A percentile compares a stretch with the other conserved stretches of the same genome.
These are phyloP conservation scores for Nematocida ausubeli DNA, from an alignment of 371 early-diverging fungal species.

Conservation along the genomic window DNA sequence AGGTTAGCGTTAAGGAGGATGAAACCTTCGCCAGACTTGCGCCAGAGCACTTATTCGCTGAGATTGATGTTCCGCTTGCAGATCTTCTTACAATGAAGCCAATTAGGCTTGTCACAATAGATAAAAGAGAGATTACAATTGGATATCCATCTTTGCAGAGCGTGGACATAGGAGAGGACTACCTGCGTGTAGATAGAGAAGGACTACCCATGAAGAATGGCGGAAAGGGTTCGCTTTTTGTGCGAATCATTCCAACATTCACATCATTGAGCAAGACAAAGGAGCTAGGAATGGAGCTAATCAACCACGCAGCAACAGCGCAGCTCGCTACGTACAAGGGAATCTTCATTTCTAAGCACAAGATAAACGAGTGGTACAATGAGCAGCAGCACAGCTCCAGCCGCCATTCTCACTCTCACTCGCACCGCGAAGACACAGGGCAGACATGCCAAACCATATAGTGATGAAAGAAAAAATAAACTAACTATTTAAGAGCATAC, in stretches of 20 bases:
- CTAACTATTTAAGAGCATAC: neutral
- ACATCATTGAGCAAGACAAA: neutral
- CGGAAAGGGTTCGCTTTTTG: slow-evolving; percentile 14
- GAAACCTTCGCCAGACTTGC: slow-evolving; percentile 44
- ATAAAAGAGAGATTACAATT: slow-evolving; percentile 1
- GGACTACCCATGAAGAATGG: slow-evolving; percentile 12
- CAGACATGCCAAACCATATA: neutral
- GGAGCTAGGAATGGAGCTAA: neutral
- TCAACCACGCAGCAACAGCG: neutral
- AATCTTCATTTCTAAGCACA: slow-evolving; percentile 5
- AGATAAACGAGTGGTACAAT: slow-evolving; percentile 8
- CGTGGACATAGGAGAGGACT: slow-evolving; percentile 36
- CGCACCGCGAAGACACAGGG: neutral
- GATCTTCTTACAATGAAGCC: slow-evolving; percentile 8
- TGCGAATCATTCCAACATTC: slow-evolving; percentile 31
- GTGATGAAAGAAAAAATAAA: neutral
- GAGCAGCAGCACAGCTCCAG: neutral
- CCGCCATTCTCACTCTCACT: neutral
- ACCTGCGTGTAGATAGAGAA: slow-evolving; percentile 5
- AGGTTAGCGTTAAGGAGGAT: slow-evolving; percentile 54
- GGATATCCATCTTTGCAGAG: slow-evolving; percentile 1
- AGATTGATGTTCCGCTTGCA: slow-evolving; percentile 8
- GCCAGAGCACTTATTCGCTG: slow-evolving; percentile 18
- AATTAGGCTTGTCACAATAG: neutral
- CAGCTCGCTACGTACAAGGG: neutral